Evolutionary conservation across 148 eudicot genomes (phyloP).

Genomic region (Cornus suecica): DNA sequence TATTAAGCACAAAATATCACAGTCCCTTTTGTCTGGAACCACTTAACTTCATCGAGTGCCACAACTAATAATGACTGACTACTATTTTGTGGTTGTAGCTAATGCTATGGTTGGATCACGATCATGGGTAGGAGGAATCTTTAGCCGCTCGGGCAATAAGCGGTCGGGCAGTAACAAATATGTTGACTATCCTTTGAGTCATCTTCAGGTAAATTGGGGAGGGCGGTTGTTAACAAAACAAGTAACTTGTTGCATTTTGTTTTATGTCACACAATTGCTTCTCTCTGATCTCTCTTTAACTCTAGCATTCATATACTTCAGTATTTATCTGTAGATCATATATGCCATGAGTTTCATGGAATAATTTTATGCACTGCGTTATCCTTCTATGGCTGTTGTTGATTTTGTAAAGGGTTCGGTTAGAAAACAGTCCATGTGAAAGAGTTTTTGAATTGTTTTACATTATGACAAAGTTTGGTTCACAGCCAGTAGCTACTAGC

Average conservation of each 20-base stretch:
- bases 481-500: neutral
- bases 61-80: constrained; percentile 12
- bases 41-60: neutral
- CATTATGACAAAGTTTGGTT: neutral
- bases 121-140: constrained; percentile 87
- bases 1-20: neutral
- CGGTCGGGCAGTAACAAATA: constrained; percentile 49
- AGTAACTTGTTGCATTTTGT: neutral
- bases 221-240: neutral
- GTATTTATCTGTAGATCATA: neutral
- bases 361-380: neutral
- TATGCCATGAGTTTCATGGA: neutral
- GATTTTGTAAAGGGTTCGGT: neutral
- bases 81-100: constrained; percentile 47
- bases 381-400: neutral
- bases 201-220: constrained; percentile 53
- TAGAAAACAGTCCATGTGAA: neutral
- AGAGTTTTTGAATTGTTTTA: neutral
- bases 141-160: constrained; percentile 60
- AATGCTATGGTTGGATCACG: constrained; percentile 96
- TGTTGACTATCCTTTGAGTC: constrained; percentile 42
- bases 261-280: neutral
- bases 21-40: neutral
- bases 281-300: constrained; percentile 5
- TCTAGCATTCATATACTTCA: neutral